These are phyloP conservation scores for Phaseolus coccineus DNA, from an alignment of 331 rosid species.

Conservation along the genomic window DNA sequence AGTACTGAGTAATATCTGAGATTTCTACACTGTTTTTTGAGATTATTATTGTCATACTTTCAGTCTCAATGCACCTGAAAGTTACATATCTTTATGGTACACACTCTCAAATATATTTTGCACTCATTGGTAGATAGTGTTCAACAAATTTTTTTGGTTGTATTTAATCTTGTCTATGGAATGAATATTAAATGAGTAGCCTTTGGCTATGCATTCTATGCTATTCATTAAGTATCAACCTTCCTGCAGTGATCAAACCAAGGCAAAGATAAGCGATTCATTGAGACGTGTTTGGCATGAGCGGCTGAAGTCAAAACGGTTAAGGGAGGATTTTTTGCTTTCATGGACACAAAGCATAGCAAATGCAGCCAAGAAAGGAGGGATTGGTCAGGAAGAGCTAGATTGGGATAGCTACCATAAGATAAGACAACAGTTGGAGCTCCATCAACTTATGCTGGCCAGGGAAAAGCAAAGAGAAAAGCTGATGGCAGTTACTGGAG, in stretches of 20 bases:
- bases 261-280: constrained; percentile 76
- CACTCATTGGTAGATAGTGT: constrained; percentile 3
- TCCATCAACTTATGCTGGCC: constrained; percentile 21
- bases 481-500: constrained; percentile 41
- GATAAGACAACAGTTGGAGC: constrained; percentile 47
- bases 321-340: constrained; percentile 51
- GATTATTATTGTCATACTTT: constrained; percentile 24
- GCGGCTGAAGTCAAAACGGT: constrained; percentile 61
- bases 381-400: constrained; percentile 54
- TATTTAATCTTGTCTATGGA: constrained; percentile 22
- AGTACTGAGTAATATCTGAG: neutral
- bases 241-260: constrained; percentile 66
- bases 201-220: constrained; percentile 13
- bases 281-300: constrained; percentile 65
- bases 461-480: constrained; percentile 51
- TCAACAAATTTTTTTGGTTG: neutral
- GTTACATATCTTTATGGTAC: neutral
- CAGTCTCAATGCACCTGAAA: constrained; percentile 34
- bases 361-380: constrained; percentile 79
- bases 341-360: constrained; percentile 76
- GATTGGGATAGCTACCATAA: constrained; percentile 58
- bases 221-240: constrained; percentile 13
- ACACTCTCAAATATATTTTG: neutral
- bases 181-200: constrained; percentile 36
- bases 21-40: constrained; percentile 7